These are phyloP conservation scores for Beverwykella pulmonaria DNA, from an alignment of 495 filamentous ascomycete genomes.

Conservation along the genomic window DNA sequence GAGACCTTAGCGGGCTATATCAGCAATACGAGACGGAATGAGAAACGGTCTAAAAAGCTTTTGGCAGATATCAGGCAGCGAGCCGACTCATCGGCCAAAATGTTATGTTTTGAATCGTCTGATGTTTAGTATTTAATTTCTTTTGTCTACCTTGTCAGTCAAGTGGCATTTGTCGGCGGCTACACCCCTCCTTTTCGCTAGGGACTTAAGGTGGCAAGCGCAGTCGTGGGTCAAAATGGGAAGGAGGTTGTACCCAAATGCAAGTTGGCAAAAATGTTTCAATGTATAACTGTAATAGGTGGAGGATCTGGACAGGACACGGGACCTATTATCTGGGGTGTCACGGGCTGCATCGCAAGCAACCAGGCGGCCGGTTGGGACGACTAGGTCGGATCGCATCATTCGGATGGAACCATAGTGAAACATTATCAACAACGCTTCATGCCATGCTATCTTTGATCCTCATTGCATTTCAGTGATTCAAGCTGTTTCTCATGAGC, in stretches of 20 bases:
- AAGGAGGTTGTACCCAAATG: conserved; percentile 3
- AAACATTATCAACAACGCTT: not conserved
- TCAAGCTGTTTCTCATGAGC: not conserved
- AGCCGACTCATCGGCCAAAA: conserved; percentile 28
- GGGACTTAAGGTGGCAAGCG: conserved; percentile 24
- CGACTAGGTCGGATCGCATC: not conserved
- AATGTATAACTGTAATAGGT: conserved; percentile 30
- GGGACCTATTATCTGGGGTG: no score
- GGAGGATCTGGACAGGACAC: conserved; percentile 5
- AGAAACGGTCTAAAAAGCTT: not conserved
- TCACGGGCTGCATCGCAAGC: no score
- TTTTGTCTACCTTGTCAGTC: conserved; percentile 12
- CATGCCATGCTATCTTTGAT: not conserved
- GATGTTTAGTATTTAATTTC: conserved; percentile 22
- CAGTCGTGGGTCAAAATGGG: conserved; percentile 26
- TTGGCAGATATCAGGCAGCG: conserved; percentile 12
- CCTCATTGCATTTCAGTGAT: not conserved
- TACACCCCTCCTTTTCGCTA: conserved; percentile 30
- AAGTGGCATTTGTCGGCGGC: conserved; percentile 29
- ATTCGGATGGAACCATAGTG: not conserved
- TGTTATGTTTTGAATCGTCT: conserved; percentile 6
- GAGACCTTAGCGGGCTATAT: not conserved
- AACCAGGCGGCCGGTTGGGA: no score
- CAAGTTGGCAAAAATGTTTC: not conserved
- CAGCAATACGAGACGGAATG: not conserved